A percentile compares a stretch with the other conserved stretches of the same genome.
phyloP scores from a whole-genome alignment of 805 yeast genomes.

The Ogataea ramenticola region DNA sequence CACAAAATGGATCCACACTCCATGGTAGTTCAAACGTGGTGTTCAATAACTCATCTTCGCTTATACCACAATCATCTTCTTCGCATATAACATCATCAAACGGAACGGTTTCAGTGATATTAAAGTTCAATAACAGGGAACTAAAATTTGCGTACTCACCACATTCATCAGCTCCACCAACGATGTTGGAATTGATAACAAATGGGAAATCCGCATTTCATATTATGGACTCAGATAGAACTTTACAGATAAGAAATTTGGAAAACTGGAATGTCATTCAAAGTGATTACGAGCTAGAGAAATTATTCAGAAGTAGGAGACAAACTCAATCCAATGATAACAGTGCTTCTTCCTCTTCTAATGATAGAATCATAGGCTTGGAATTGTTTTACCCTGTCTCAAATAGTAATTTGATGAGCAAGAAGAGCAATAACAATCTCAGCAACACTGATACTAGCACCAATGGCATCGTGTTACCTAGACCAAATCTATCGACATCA shows the following conservation, averaged over 20 bases:
- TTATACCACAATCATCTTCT: neutral
- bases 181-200: conserved; percentile 66
- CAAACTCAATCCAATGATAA: neutral
- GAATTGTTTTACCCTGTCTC: conserved; percentile 3
- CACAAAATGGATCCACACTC: too few relatives aligned
- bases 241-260: conserved; percentile 28
- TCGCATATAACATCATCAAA: neutral
- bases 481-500: neutral
- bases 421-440: neutral
- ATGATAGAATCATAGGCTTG: neutral
- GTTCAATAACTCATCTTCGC: neutral
- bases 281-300: conserved; percentile 41
- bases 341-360: neutral
- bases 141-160: conserved; percentile 63
- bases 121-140: conserved; percentile 45
- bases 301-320: conserved; percentile 23
- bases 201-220: conserved; percentile 71
- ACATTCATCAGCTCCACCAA: conserved; percentile 70
- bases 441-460: neutral
- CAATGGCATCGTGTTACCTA: neutral
- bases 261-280: conserved; percentile 26
- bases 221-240: conserved; percentile 30
- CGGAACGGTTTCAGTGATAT: conserved; percentile 28
- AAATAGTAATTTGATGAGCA: too few relatives aligned
- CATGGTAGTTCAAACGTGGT: too few relatives aligned